These are phyloP conservation scores for Phialophora chinensis DNA, from an alignment of 2,329 filamentous ascomycete species.

Conservation along the genomic window DNA sequence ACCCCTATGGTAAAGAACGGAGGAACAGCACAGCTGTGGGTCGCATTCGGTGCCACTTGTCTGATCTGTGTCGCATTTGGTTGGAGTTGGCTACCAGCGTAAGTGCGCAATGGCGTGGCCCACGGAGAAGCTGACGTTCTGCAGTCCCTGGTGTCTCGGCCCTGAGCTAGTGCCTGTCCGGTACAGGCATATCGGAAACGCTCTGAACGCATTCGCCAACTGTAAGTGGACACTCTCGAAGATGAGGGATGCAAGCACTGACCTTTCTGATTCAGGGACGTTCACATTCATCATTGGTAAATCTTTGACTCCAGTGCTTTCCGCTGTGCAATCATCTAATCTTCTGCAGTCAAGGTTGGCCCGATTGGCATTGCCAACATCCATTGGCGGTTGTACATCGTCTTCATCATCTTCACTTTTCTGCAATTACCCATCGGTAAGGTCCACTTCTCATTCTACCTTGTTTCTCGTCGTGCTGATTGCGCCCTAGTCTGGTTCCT, in stretches of 20 bases:
- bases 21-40: constrained; percentile 18
- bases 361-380: constrained; percentile 1
- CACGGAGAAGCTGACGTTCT: constrained; percentile 48
- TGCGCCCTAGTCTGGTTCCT: constrained; percentile 14
- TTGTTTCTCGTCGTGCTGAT: neutral
- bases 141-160: constrained; percentile 37
- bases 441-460: neutral
- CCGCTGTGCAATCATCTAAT: neutral
- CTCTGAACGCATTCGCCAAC: constrained; percentile 34
- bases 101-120: constrained; percentile 55
- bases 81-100: constrained; percentile 56
- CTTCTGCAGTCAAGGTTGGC: constrained; percentile 7
- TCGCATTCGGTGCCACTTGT: constrained; percentile 22
- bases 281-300: constrained; percentile 5
- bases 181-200: constrained; percentile 45
- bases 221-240: constrained; percentile 11
- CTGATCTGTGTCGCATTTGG: constrained; percentile 17
- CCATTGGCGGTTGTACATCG: constrained; percentile 6
- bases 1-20: constrained; percentile 16
- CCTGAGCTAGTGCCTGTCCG: constrained; percentile 44
- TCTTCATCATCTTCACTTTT: constrained; percentile 8
- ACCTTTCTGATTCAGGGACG: neutral
- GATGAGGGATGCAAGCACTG: constrained; percentile 14
- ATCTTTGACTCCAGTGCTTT: neutral
- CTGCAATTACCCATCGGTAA: constrained; percentile 9